These are phyloP conservation scores for Cryptosporidium meleagridis DNA, from an alignment of 169 alveolate genomes.

Conservation along the genomic window DNA sequence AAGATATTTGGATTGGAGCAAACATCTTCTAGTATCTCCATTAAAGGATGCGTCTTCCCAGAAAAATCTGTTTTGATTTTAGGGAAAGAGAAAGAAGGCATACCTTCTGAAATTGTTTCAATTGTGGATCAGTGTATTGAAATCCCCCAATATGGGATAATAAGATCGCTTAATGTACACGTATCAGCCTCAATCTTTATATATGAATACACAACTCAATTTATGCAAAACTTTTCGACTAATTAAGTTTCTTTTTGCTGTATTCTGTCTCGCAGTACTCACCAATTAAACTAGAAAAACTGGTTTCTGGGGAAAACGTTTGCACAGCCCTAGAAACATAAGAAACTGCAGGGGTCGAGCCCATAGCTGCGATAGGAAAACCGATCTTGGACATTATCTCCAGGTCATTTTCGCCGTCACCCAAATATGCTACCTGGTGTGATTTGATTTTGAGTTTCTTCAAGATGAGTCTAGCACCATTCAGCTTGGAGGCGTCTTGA, in stretches of 20 bases:
- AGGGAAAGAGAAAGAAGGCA: slow-evolving; percentile 94
- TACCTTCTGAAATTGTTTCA: slow-evolving; percentile 87
- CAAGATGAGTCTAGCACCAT: slow-evolving; percentile 9
- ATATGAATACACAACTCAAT: slow-evolving; percentile 88
- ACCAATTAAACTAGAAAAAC: slow-evolving; percentile 10
- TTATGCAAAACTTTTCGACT: not conserved
- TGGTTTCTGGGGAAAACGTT: slow-evolving; percentile 17
- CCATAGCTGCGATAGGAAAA: slow-evolving; percentile 37
- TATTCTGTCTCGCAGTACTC: slow-evolving; percentile 27
- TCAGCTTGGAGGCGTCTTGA: slow-evolving; percentile 36
- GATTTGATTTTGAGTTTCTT: slow-evolving; percentile 4
- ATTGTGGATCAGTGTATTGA: slow-evolving; percentile 89
- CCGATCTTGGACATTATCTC: slow-evolving; percentile 52
- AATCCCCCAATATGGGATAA: slow-evolving; percentile 91
- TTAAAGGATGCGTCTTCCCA: slow-evolving; percentile 85
- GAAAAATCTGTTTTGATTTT: slow-evolving; percentile 85
- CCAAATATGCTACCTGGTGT: slow-evolving; percentile 38
- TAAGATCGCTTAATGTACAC: slow-evolving; percentile 92
- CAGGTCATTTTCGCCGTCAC: slow-evolving; percentile 63
- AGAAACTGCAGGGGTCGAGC: slow-evolving; percentile 43
- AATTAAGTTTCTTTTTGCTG: not conserved
- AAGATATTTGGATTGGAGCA: slow-evolving; percentile 90
- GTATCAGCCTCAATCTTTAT: slow-evolving; percentile 91
- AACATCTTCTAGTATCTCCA: slow-evolving; percentile 84
- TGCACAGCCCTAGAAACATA: slow-evolving; percentile 26